Evolutionary conservation across 2,329 filamentous ascomycete genomes (phyloP).

Genomic region (Bimuria novae-zelandiae): DNA sequence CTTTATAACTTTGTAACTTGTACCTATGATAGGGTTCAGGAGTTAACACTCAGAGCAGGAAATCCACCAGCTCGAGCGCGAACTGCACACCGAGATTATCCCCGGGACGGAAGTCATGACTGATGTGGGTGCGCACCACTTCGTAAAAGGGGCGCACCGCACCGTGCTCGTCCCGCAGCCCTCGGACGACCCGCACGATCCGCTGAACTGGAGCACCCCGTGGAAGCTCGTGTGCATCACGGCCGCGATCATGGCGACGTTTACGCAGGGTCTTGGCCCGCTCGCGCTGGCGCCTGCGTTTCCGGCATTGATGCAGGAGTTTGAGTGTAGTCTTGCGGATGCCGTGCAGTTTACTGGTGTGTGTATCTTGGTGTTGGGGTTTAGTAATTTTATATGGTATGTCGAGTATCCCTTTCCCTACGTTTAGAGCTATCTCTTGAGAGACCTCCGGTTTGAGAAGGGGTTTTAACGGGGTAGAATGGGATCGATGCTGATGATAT

Average conservation of each 20-base stretch:
- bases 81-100: conserved; percentile 59
- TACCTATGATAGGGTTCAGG: too few species aligned
- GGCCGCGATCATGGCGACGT: conserved; percentile 53
- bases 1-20: too few species aligned
- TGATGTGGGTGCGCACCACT: conserved; percentile 66
- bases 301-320: conserved; percentile 60
- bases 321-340: conserved; percentile 57
- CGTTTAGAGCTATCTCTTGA: too few species aligned
- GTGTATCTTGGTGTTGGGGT: conserved; percentile 61
- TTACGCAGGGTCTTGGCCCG: conserved; percentile 61
- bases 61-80: conserved; percentile 53
- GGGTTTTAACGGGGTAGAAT: too few species aligned
- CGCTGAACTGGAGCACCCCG: conserved; percentile 57
- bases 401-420: conserved; percentile 12
- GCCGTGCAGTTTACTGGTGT: conserved; percentile 63
- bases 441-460: too few species aligned
- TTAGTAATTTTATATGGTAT: conserved; percentile 65
- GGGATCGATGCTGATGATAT: conserved; percentile 7
- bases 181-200: conserved; percentile 56
- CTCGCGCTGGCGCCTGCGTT: conserved; percentile 64
- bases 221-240: conserved; percentile 58
- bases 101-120: conserved; percentile 65
- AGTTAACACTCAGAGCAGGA: too few species aligned
- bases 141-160: conserved; percentile 57
- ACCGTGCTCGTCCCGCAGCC: conserved; percentile 61